These are phyloP conservation scores for Skeletonema potamos DNA, from an alignment of 108 stramenopile species.

Conservation along the genomic window DNA sequence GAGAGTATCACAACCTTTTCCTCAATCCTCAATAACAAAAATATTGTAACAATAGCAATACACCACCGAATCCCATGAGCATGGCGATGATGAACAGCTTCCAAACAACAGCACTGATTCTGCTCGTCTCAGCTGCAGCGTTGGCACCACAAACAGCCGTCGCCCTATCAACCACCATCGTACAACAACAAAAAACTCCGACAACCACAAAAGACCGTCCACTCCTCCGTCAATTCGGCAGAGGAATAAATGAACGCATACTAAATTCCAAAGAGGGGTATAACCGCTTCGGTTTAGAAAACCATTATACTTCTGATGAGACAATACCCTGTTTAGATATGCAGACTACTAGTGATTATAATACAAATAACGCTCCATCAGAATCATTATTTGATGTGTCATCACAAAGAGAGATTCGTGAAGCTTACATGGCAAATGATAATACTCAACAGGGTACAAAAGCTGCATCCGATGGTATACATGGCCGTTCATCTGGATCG, in stretches of 20 bases:
- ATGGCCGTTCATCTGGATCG: constrained; percentile 37
- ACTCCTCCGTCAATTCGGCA: constrained; percentile 34
- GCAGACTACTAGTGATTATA: not conserved
- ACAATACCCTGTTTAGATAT: constrained; percentile 35
- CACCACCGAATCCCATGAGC: no score
- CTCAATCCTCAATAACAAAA: no score
- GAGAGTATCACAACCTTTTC: no score
- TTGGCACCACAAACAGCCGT: not conserved
- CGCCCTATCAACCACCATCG: not conserved
- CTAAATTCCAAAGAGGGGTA: constrained; percentile 15
- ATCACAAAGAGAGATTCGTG: constrained; percentile 14
- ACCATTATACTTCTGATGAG: constrained; percentile 32
- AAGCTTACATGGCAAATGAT: constrained; percentile 17
- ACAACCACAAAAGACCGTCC: constrained; percentile 11
- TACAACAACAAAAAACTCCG: not conserved
- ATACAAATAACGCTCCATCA: not conserved
- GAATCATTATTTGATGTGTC: not conserved
- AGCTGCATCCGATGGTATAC: not conserved
- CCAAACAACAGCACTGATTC: not conserved
- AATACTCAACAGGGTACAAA: not conserved
- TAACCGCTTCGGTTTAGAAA: constrained; percentile 14
- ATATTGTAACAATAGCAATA: no score
- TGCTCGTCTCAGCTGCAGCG: not conserved
- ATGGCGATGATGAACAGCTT: not conserved
- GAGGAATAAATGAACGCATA: constrained; percentile 19